Evolutionary conservation across 1,284 basidiomycete genomes (phyloP), one percentile per base, ranked within the genome.

Genomic region (Austroboletus sp.): DNA sequence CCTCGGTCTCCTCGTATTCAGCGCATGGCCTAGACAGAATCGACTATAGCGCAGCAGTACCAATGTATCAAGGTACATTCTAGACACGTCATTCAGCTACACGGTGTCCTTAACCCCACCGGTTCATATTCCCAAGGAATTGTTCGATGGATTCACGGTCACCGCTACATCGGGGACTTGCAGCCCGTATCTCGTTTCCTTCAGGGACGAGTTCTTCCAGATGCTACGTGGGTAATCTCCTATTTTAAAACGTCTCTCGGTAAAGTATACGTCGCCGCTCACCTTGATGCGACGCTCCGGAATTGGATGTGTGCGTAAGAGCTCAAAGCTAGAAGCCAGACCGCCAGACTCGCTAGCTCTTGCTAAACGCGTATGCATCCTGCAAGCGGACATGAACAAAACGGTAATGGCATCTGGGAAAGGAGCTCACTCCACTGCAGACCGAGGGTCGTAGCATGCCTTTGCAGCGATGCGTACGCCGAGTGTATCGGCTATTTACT

Each of bases 401-500:
- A 21, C 17, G 17, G 9, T 31, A 42, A 35, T 26, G 23, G 8
- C 32, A 10, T 12, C 15, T 4, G 4, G 43, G 11, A 9, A 40
- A 36, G 30, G 42, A 15, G 65, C 74, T 60, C 57, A 89, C 87
- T 75, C 73, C 10, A 84, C 78, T 0, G 89, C 79, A 44, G 84
- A 85, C 17, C 65, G 66, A 0, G 90, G 90, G 57, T 93, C 76
- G 58, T 79, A 94, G 63, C 91, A 94, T 0, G 90, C 91, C 46
- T 71, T 77, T 32, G 88, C 72, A 69, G 82, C 82, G 25, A 90
- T 70, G 10, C 72, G 72, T 43, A 92, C 61, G 6, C 89, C 89
- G 40, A 92, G 82, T 26, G 77, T 74, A 61, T 91, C 87, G 30
- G 88, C 87, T 86, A n/a, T 36, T 12, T 23, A 36, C 10, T 31